Evolutionary conservation across 2,329 filamentous ascomycete species (phyloP).

Genomic region (Colletotrichum sp.): DNA sequence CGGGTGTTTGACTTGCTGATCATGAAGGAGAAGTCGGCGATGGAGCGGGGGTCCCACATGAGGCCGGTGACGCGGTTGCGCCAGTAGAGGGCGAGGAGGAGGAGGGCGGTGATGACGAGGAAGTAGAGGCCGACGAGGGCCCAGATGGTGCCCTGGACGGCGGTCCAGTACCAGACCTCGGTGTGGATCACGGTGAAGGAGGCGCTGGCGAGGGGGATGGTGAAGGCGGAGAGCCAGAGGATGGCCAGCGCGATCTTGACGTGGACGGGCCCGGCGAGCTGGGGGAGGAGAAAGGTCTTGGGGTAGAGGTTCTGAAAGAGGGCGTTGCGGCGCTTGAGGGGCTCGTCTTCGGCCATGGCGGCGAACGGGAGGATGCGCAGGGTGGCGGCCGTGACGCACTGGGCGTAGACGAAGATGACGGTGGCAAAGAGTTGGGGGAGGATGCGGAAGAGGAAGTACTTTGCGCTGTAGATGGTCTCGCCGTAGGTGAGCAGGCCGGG

Average conservation of each 20-base stretch:
- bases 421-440: constrained; percentile 80
- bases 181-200: constrained; percentile 71
- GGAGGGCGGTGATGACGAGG: constrained; percentile 62
- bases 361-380: constrained; percentile 80
- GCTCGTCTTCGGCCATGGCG: constrained; percentile 71
- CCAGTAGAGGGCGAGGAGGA: constrained; percentile 70
- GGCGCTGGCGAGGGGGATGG: constrained; percentile 80
- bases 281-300: constrained; percentile 68
- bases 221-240: constrained; percentile 81
- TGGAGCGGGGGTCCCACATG: constrained; percentile 82
- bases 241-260: constrained; percentile 70
- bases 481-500: constrained; percentile 72
- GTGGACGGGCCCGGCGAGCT: constrained; percentile 65
- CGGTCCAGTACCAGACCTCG: constrained; percentile 77
- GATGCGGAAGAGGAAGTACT: constrained; percentile 88
- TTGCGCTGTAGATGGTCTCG: constrained; percentile 68
- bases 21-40: constrained; percentile 81
- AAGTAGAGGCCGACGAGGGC: constrained; percentile 76
- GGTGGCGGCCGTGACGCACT: constrained; percentile 76
- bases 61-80: constrained; percentile 72
- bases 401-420: constrained; percentile 75
- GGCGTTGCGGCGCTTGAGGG: constrained; percentile 64
- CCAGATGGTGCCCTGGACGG: constrained; percentile 81
- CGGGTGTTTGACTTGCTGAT: constrained; percentile 82
- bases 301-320: constrained; percentile 74